A percentile compares a stretch with the other conserved stretches of the same genome.
phyloP scores from a whole-genome alignment of 305 asterid species.

The Euphrasia arctica region DNA sequence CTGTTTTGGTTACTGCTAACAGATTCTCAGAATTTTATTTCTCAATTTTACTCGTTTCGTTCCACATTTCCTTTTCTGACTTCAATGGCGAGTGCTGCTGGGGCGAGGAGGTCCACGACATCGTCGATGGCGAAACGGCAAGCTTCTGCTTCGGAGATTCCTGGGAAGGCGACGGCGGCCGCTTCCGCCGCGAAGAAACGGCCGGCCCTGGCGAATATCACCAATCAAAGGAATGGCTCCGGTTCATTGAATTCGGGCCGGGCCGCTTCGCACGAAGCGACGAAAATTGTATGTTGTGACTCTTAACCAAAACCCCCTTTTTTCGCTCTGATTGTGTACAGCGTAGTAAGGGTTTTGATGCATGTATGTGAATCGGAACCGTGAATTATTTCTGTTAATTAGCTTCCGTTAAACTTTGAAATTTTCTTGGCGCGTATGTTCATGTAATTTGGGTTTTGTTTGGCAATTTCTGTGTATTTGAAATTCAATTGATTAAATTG shows the following conservation, averaged over 20 bases:
- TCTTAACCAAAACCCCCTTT: neutral
- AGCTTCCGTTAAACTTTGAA: too few relatives aligned
- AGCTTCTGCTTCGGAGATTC: constrained; percentile 54
- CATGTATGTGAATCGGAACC: neutral
- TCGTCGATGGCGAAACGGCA: constrained; percentile 66
- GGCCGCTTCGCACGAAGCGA: constrained; percentile 37
- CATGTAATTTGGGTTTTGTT: neutral
- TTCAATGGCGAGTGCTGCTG: constrained; percentile 56
- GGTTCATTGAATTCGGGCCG: constrained; percentile 32
- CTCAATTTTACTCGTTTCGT: constrained; percentile 19
- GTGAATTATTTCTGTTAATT: neutral
- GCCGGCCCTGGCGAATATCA: constrained; percentile 70
- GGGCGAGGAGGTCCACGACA: constrained; percentile 64
- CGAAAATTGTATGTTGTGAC: constrained; percentile 54
- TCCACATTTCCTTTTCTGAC: neutral
- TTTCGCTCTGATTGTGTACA: neutral
- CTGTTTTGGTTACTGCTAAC: constrained; percentile 11
- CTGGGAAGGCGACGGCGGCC: constrained; percentile 37
- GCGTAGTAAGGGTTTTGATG: neutral
- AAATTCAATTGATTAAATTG: too few relatives aligned
- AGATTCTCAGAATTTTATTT: constrained; percentile 6
- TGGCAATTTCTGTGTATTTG: neutral
- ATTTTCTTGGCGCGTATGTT: too few relatives aligned
- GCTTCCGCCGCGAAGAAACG: constrained; percentile 65
- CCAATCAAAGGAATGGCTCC: constrained; percentile 50